Conservation (phyloP, 805 yeast species). For the Candida boidinii region DNA sequence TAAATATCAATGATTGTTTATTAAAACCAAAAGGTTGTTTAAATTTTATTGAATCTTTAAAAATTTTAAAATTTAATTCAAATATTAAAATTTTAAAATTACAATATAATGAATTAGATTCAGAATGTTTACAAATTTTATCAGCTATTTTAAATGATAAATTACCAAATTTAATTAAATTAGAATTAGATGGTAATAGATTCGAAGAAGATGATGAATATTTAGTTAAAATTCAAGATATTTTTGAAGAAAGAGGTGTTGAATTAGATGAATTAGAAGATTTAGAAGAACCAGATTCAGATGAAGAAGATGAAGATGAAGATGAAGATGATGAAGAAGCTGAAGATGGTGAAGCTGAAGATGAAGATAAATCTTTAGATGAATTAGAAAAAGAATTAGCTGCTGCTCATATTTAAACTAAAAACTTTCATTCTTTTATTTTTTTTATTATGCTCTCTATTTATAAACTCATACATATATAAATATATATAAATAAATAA, state of each 20-base stretch:
- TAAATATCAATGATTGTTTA: constrained; percentile 84
- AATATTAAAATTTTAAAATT: constrained; percentile 55
- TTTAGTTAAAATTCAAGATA: constrained; percentile 48
- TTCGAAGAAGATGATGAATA: constrained; percentile 81
- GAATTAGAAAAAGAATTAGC: constrained; percentile 47
- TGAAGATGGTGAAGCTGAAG: constrained; percentile 49
- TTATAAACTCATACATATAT: no score
- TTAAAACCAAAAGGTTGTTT: constrained; percentile 72
- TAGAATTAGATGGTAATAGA: constrained; percentile 91
- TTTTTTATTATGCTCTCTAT: no score
- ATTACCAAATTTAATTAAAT: constrained; percentile 49
- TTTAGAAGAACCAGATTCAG: constrained; percentile 74
- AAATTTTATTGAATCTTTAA: constrained; percentile 40
- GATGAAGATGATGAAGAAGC: constrained; percentile 45
- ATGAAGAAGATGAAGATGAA: constrained; percentile 59
- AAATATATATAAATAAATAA: no score
- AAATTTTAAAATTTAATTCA: constrained; percentile 25
- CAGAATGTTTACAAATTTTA: constrained; percentile 52
- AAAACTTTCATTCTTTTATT: no score
- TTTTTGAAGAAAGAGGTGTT: constrained; percentile 74
- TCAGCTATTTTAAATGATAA: constrained; percentile 42
- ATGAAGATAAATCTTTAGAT: constrained; percentile 39
- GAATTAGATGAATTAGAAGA: constrained; percentile 92
- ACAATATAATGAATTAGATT: constrained; percentile 84
- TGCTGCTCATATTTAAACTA: constrained; percentile 18